phyloP scores from a whole-genome alignment of 179 eudicot species.

The Silene noctiflora region DNA sequence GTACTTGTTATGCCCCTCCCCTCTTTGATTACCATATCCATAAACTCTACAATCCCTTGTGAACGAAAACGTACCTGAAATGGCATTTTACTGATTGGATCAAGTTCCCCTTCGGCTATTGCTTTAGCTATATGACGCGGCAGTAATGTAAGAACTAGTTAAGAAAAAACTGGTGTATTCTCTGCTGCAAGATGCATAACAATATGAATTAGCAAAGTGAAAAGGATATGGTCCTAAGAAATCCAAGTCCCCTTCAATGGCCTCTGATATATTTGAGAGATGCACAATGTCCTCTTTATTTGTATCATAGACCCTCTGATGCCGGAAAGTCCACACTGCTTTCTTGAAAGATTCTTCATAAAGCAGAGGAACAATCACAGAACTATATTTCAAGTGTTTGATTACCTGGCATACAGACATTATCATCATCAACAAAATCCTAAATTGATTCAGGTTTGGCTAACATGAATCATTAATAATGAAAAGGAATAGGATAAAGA shows the following conservation, averaged over 20 bases:
- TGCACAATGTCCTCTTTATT: slow-evolving; percentile 63
- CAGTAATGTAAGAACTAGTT: slow-evolving; percentile 53
- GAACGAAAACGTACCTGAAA: slow-evolving; percentile 56
- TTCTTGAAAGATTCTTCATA: slow-evolving; percentile 88
- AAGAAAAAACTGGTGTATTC: slow-evolving; percentile 36
- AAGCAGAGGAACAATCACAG: slow-evolving; percentile 61
- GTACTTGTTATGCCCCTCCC: too few relatives aligned
- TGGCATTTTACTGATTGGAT: slow-evolving; percentile 77
- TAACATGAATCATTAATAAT: too few relatives aligned
- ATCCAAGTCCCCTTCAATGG: slow-evolving; percentile 50
- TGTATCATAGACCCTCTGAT: slow-evolving; percentile 93
- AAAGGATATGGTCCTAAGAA: slow-evolving; percentile 99
- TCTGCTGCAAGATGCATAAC: not conserved
- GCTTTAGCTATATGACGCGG: slow-evolving; percentile 68
- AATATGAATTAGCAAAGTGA: slow-evolving; percentile 16
- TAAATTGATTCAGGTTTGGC: too few relatives aligned
- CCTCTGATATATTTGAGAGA: slow-evolving; percentile 46
- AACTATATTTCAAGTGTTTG: slow-evolving; percentile 74
- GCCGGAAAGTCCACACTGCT: slow-evolving; percentile 84
- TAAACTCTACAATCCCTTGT: not conserved
- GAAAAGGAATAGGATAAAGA: too few relatives aligned
- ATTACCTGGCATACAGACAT: slow-evolving; percentile 48
- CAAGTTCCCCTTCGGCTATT: slow-evolving; percentile 78
- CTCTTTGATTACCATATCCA: too few relatives aligned
- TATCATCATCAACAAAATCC: not conserved